These are phyloP conservation scores for Phyllosticta citriasiana DNA, from an alignment of 2,329 filamentous ascomycete species.

Conservation along the genomic window DNA sequence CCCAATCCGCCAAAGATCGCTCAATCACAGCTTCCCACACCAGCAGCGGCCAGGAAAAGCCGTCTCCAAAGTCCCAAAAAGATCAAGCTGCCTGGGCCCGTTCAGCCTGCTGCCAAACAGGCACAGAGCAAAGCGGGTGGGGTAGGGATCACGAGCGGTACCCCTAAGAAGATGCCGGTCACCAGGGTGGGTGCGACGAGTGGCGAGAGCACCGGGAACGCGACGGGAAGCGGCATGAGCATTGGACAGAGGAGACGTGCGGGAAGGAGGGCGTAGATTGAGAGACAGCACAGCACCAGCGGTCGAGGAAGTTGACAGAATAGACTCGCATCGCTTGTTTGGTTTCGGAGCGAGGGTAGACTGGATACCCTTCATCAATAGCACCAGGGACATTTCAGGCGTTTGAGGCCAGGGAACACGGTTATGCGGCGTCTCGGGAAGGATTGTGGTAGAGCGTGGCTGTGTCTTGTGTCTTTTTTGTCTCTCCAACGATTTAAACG, in stretches of 20 bases:
- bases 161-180: conserved; percentile 4
- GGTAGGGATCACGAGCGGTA: not conserved
- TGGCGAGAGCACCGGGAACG: not conserved
- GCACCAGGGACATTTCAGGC: not conserved
- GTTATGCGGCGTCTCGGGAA: not conserved
- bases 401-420: not conserved
- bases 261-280: not conserved
- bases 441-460: not conserved
- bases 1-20: not conserved
- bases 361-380: not conserved
- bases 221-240: not conserved
- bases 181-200: not conserved
- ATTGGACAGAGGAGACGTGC: not conserved
- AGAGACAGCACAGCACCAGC: not conserved
- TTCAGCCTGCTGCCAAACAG: conserved; percentile 2
- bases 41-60: conserved; percentile 14
- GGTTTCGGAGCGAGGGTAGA: not conserved
- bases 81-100: conserved; percentile 21
- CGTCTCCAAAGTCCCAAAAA: conserved; percentile 26
- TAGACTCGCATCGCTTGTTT: not conserved
- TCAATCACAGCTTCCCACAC: not conserved
- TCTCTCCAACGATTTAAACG: not conserved
- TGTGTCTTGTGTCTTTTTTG: not conserved
- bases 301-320: not conserved
- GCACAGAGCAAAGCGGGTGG: not conserved